A percentile compares a stretch with the other conserved stretches of the same genome.
These are phyloP conservation scores for Coniochaeta pulveracea DNA, from an alignment of 2,329 filamentous ascomycete genomes.

Conservation along the genomic window DNA sequence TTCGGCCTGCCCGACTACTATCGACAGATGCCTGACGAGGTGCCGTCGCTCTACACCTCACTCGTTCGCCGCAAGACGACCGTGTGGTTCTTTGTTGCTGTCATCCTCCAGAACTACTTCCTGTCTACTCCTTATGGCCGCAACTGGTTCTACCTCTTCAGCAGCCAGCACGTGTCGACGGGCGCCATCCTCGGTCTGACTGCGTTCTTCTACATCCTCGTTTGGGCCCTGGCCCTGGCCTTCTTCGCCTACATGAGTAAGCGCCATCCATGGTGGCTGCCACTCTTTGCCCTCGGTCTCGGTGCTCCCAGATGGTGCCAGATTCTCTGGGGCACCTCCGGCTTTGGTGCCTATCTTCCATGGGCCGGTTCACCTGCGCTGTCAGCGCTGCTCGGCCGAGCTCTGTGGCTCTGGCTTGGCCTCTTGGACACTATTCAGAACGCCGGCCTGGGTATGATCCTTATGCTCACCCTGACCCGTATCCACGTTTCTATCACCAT, in stretches of 20 bases:
- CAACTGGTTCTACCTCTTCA: slow-evolving; percentile 56
- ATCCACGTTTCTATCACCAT: slow-evolving; percentile 38
- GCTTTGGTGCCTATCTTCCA: slow-evolving; percentile 46
- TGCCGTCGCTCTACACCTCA: slow-evolving; percentile 52
- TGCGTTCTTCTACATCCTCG: slow-evolving; percentile 36
- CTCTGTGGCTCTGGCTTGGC: slow-evolving; percentile 55
- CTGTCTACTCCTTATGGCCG: slow-evolving; percentile 52
- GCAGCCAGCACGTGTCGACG: slow-evolving; percentile 37
- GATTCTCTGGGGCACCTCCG: slow-evolving; percentile 51
- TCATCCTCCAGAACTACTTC: slow-evolving; percentile 55
- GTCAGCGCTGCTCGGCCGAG: slow-evolving; percentile 16
- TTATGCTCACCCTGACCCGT: slow-evolving; percentile 50
- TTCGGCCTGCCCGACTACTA: slow-evolving; percentile 50
- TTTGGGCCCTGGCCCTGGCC: slow-evolving; percentile 42
- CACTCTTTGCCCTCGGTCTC: slow-evolving; percentile 53
- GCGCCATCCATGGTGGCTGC: slow-evolving; percentile 52
- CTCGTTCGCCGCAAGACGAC: slow-evolving; percentile 51
- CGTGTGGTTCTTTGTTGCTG: slow-evolving; percentile 52
- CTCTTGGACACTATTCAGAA: slow-evolving; percentile 52
- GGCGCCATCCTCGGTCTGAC: slow-evolving; percentile 46
- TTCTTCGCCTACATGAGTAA: slow-evolving; percentile 40
- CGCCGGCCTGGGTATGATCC: slow-evolving; percentile 55
- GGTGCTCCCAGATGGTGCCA: slow-evolving; percentile 54
- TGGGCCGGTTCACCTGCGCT: slow-evolving; percentile 27
- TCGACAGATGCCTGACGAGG: slow-evolving; percentile 48